These are phyloP conservation scores for Graphiopsis chlorocephala DNA, from an alignment of 2,329 filamentous ascomycete species.

Conservation along the genomic window DNA sequence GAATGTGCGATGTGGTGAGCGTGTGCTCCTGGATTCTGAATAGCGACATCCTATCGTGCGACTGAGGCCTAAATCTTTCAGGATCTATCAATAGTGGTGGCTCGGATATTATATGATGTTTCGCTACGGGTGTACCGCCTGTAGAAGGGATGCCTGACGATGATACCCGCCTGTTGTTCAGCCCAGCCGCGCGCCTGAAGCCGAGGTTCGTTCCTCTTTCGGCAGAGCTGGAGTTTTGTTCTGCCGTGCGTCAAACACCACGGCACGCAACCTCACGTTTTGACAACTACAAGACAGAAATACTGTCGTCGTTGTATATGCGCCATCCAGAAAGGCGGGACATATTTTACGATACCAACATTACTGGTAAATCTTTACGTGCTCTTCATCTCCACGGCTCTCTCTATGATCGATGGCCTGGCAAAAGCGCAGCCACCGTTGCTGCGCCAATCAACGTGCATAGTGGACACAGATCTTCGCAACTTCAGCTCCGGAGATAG, in stretches of 20 bases:
- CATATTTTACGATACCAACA: too few relatives aligned
- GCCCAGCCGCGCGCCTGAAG: background rate
- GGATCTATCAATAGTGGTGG: too few relatives aligned
- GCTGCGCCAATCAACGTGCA: background rate
- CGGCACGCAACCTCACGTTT: background rate
- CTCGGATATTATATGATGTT: background rate
- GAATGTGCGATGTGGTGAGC: slow-evolving; percentile 71
- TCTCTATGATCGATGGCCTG: background rate
- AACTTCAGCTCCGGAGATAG: background rate
- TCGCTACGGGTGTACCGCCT: background rate
- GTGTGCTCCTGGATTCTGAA: slow-evolving; percentile 73
- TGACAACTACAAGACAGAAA: background rate
- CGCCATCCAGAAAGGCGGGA: background rate
- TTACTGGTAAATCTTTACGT: background rate
- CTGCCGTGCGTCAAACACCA: background rate
- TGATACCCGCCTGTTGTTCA: background rate
- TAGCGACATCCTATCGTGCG: background rate
- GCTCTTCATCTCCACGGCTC: background rate
- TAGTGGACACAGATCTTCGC: background rate
- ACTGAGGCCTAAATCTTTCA: background rate
- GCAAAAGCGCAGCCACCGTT: background rate
- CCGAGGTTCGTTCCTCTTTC: background rate
- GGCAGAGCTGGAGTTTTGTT: background rate
- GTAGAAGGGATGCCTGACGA: background rate
- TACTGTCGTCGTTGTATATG: background rate